Evolutionary conservation across 164 flowering plant species (phyloP).

Genomic region (Cinnamomum chago): DNA sequence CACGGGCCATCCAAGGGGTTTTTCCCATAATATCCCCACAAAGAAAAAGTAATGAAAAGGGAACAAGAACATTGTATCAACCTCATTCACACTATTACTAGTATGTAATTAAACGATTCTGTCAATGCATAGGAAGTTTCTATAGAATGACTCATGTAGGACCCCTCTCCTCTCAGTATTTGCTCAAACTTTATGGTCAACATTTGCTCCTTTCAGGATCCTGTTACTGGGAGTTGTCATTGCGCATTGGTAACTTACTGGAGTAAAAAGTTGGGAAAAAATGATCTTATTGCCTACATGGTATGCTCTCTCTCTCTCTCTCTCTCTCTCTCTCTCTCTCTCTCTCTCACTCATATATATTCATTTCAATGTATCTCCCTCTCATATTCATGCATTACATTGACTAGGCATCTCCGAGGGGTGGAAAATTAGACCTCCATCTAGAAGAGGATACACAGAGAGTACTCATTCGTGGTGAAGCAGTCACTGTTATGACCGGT

Average conservation of each 20-base stretch:
- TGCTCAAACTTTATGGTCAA: no score
- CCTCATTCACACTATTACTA: no score
- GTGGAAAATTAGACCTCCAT: constrained; percentile 58
- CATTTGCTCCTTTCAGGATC: constrained; percentile 46
- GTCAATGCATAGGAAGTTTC: no score
- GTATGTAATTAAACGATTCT: no score
- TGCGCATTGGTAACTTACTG: constrained; percentile 71
- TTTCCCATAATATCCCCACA: no score
- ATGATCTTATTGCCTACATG: constrained; percentile 47
- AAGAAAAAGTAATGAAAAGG: no score
- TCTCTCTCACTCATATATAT: not conserved
- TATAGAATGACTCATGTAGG: no score
- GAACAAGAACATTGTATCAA: no score
- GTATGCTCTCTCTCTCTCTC: constrained; percentile 26
- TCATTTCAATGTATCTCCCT: not conserved
- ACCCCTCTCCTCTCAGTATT: no score
- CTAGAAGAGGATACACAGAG: constrained; percentile 52
- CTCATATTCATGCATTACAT: not conserved
- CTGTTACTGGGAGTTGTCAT: constrained; percentile 76
- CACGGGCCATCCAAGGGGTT: no score
- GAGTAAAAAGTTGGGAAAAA: constrained; percentile 61
- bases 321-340: constrained; percentile 5
- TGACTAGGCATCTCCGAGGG: constrained; percentile 68
- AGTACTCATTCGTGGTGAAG: constrained; percentile 55
- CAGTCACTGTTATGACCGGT: constrained; percentile 69